These are phyloP conservation scores for Ephemerocybe angulata DNA, from an alignment of 768 basidiomycete species.

Conservation along the genomic window DNA sequence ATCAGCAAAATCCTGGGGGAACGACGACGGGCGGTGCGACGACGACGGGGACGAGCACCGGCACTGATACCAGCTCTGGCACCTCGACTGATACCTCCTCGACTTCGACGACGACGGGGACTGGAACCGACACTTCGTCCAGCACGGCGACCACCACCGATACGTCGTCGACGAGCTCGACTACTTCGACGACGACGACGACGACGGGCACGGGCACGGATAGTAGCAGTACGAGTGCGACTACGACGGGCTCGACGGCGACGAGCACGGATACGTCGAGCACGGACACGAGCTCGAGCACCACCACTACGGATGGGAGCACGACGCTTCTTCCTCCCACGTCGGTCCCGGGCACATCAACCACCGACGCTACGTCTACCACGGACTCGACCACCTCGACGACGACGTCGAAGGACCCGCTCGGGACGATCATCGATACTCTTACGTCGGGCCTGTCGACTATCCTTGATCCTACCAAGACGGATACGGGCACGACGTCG, in stretches of 20 bases:
- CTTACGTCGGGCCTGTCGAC: not conserved
- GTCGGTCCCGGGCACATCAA: constrained; percentile 10
- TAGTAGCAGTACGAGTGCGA: not conserved
- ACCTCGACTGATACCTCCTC: not conserved
- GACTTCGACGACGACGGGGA: not conserved
- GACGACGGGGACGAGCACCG: not conserved
- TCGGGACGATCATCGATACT: not conserved
- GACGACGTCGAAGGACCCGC: not conserved
- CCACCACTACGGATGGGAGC: not conserved
- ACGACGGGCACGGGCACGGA: not conserved
- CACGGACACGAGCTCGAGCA: not conserved
- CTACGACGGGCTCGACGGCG: not conserved
- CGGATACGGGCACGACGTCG: not conserved
- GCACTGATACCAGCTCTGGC: not conserved
- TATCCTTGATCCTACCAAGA: not conserved
- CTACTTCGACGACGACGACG: not conserved
- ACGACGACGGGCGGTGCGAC: not conserved
- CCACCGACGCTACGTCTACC: not conserved
- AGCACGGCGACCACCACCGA: not conserved
- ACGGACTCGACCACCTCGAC: not conserved
- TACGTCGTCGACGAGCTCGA: not conserved
- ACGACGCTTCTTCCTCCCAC: constrained; percentile 3
- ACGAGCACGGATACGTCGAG: not conserved
- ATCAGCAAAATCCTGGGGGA: not conserved
- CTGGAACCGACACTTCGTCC: not conserved